A percentile compares a stretch with the other conserved stretches of the same genome.
Evolutionary conservation across 768 basidiomycete genomes (phyloP).

Genomic region (Boletus patriciae): DNA sequence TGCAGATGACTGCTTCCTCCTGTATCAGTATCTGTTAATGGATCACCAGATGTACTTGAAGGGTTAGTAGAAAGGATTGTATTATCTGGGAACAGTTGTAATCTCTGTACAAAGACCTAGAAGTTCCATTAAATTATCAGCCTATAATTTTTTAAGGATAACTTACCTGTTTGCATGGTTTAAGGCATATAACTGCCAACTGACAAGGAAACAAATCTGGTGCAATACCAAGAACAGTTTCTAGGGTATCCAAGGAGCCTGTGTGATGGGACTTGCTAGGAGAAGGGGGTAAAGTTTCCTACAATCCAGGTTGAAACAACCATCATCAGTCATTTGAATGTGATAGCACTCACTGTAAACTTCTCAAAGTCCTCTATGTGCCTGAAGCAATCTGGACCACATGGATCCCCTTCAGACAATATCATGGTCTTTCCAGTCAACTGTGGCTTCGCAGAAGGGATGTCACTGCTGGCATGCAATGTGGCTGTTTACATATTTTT

Average conservation of each 20-base stretch:
- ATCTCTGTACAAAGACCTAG: constrained; percentile 23
- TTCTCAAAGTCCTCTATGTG: constrained; percentile 24
- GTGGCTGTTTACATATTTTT: background rate
- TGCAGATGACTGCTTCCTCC: background rate
- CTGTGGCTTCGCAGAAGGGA: constrained; percentile 25
- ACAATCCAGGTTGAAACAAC: background rate
- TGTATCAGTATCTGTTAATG: background rate
- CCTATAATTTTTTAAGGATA: no score
- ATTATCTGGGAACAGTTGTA: constrained; percentile 19
- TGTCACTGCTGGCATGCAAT: constrained; percentile 2
- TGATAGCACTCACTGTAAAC: constrained; percentile 18
- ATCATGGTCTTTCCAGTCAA: constrained; percentile 25
- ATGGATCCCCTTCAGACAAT: constrained; percentile 30
- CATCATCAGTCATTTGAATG: fast-evolving
- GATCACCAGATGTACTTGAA: background rate
- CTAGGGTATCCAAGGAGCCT: constrained; percentile 24
- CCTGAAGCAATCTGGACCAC: constrained; percentile 34
- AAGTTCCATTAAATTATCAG: background rate
- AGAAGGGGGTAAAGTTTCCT: constrained; percentile 28
- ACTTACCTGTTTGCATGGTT: constrained; percentile 47
- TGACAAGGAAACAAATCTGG: constrained; percentile 53
- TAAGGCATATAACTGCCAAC: constrained; percentile 47
- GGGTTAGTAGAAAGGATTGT: constrained; percentile 16
- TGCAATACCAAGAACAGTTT: constrained; percentile 40
- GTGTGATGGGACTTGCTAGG: constrained; percentile 3